Evolutionary conservation across 2,329 filamentous ascomycete genomes (phyloP).

Genomic region (Aspergillus brunneoviolaceus): DNA sequence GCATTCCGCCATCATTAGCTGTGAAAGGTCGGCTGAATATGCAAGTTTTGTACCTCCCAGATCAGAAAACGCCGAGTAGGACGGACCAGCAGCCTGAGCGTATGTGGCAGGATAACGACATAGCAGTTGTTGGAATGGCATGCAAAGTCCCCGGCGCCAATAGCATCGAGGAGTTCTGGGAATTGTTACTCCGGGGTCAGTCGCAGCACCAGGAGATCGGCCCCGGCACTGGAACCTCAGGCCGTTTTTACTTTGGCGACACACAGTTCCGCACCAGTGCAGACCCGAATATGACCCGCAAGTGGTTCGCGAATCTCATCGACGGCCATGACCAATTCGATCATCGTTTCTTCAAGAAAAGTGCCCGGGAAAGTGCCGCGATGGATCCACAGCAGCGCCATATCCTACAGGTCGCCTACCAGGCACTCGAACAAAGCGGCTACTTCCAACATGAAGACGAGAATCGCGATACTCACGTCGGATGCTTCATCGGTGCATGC

Average conservation of each 20-base stretch:
- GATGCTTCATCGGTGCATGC: slow-evolving; percentile 30
- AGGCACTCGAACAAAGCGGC: slow-evolving; percentile 33
- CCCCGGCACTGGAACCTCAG: neutral
- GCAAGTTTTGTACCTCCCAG: neutral
- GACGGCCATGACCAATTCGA: slow-evolving; percentile 15
- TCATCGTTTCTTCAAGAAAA: slow-evolving; percentile 33
- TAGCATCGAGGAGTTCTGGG: neutral
- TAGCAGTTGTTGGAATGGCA: slow-evolving; percentile 6
- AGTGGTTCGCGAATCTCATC: slow-evolving; percentile 7
- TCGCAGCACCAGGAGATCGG: slow-evolving; percentile 2
- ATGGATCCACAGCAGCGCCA: slow-evolving; percentile 34
- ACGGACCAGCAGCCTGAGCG: neutral
- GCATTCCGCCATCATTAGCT: slow-evolving; percentile 35
- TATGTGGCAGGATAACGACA: slow-evolving; percentile 1
- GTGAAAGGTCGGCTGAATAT: slow-evolving; percentile 26
- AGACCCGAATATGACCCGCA: too few species aligned
- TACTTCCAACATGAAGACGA: slow-evolving; percentile 24
- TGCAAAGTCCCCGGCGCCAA: neutral
- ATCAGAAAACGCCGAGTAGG: neutral
- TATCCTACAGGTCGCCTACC: slow-evolving; percentile 29
- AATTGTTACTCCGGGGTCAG: neutral
- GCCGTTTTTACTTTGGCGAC: neutral
- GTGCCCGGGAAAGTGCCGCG: slow-evolving; percentile 23
- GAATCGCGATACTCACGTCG: slow-evolving; percentile 18
- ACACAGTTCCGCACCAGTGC: neutral